Evolutionary conservation across 805 yeast species (phyloP).

Genomic region (Sugiyamaella floridensis): DNA sequence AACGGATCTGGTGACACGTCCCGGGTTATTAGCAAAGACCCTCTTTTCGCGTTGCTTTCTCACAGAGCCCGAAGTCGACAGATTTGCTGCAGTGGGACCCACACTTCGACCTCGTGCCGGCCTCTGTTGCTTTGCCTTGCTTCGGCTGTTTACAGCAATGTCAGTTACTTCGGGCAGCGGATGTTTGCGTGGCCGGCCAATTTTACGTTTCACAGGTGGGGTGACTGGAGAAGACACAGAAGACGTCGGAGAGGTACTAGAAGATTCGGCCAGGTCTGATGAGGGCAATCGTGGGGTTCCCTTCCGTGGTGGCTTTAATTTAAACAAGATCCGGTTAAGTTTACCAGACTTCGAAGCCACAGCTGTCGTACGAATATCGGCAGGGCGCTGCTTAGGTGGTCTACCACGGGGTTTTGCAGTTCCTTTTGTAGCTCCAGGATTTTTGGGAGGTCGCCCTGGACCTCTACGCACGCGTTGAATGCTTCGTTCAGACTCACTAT

Average conservation of each 20-base stretch:
- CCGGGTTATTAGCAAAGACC: background rate
- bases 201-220: background rate
- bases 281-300: background rate
- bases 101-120: no score
- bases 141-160: background rate
- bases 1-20: background rate
- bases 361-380: background rate
- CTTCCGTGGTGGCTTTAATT: background rate
- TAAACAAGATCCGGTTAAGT: background rate
- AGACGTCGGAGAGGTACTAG: background rate
- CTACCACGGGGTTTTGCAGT: constrained; percentile 5
- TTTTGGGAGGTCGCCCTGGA: constrained; percentile 2
- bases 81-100: background rate
- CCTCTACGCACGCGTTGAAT: background rate
- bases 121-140: no score
- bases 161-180: background rate
- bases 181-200: background rate
- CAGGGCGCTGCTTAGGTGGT: background rate
- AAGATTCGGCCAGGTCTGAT: background rate
- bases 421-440: background rate
- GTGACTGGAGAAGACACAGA: background rate
- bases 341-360: background rate
- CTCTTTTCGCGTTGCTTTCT: background rate
- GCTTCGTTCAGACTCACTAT: background rate
- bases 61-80: background rate